Evolutionary conservation across 2,329 filamentous ascomycete genomes (phyloP), one percentile per base, ranked within the genome.

Genomic region (Aotearoamyces nothofagi): DNA sequence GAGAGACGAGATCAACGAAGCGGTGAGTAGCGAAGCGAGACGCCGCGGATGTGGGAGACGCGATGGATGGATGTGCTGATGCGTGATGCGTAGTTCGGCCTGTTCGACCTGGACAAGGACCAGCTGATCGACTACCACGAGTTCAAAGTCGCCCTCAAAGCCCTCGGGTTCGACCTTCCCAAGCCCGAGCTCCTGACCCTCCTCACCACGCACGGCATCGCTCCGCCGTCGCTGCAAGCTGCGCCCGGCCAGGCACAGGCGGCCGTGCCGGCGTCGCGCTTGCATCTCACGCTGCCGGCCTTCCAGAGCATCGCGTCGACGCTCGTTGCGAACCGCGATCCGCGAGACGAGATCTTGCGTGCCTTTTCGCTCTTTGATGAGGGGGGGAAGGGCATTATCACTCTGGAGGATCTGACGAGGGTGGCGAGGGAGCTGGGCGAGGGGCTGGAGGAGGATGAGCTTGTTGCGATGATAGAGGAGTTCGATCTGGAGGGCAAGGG

Each of bases 41-140:
- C n/a, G n/a, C n/a, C n/a, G n/a, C n/a, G n/a, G n/a, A n/a, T n/a
- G n/a, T n/a, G n/a, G n/a, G n/a, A n/a, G n/a, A n/a, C n/a, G n/a
- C n/a, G n/a, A n/a, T n/a, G n/a, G n/a, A n/a, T n/a, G n/a, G n/a
- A n/a, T n/a, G n/a, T n/a, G n/a, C 20, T 19, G 17, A 20, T 15
- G 27, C 17, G 9, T 17, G 16, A 22, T 16, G 22, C 20, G 23
- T 40, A 92, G 79, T 96, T 96, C 56, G 76, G 77, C 37, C 74
- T 96, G 40, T 96, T 98, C 64, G 90, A 96, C 53, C 78, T 93
- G 47, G 87, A 96, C 63, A 87, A 92, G 53, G 86, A 96, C 58
- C 70, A 76, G 26, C 75, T 80, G 54, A 82, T 98, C 49, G 87
- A 96, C 60, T 96, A 93, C 62, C 90, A 96, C 59, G 90, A 98